Evolutionary conservation across 352 stramenopile species (phyloP).

Genomic region (Phytophthora ramorum): DNA sequence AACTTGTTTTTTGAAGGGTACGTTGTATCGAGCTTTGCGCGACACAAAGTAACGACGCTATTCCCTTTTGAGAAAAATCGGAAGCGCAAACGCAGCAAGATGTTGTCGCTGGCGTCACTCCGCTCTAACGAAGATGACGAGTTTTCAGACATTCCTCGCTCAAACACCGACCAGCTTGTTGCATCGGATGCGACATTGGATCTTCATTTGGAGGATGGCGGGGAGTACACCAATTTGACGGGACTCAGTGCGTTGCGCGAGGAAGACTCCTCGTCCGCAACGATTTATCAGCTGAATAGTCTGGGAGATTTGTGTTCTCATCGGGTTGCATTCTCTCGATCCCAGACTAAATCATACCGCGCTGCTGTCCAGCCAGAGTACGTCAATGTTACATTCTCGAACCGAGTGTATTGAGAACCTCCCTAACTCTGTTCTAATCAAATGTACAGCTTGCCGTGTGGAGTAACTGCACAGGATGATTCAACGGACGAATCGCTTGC

Average conservation of each 20-base stretch:
- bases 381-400: conserved; percentile 18
- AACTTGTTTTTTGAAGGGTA: conserved; percentile 28
- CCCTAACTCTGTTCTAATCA: conserved; percentile 15
- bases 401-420: neutral
- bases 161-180: conserved; percentile 55
- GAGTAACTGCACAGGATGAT: conserved; percentile 41
- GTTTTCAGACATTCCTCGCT: conserved; percentile 26
- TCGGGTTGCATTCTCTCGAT: conserved; percentile 46
- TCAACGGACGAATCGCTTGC: conserved; percentile 11
- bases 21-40: conserved; percentile 50
- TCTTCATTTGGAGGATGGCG: conserved; percentile 62
- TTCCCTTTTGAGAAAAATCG: conserved; percentile 54
- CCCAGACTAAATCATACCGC: conserved; percentile 44
- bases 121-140: conserved; percentile 45
- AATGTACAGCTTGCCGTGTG: conserved; percentile 56
- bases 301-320: conserved; percentile 74
- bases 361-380: conserved; percentile 67
- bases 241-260: conserved; percentile 54
- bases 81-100: conserved; percentile 29
- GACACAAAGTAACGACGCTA: conserved; percentile 49
- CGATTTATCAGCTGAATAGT: conserved; percentile 74
- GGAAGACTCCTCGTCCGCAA: conserved; percentile 27
- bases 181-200: conserved; percentile 65
- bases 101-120: conserved; percentile 48
- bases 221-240: conserved; percentile 62